Conservation (phyloP, 2,329 filamentous ascomycete genomes). For the Aspergillus neotritici region DNA sequence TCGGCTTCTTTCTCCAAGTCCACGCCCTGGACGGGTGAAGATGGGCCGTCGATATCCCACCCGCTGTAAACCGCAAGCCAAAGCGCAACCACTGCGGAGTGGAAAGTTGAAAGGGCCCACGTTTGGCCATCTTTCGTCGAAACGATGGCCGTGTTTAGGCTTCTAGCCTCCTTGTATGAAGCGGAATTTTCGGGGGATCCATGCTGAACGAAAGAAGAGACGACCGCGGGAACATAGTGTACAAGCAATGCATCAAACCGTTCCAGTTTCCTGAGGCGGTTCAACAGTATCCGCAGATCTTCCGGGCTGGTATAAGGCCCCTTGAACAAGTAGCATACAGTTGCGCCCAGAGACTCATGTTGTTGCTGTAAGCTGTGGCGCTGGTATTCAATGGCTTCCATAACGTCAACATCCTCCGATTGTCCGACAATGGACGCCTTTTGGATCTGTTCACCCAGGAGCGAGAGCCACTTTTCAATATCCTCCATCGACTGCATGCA, state of each 20-base stretch:
- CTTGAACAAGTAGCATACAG: constrained; percentile 72
- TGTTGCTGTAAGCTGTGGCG: constrained; percentile 75
- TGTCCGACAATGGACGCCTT: constrained; percentile 70
- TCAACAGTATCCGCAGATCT: constrained; percentile 70
- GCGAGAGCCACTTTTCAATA: constrained; percentile 70
- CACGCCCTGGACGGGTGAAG: constrained; percentile 54
- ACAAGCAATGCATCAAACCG: constrained; percentile 70
- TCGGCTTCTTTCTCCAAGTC: constrained; percentile 63
- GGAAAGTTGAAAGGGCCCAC: constrained; percentile 70
- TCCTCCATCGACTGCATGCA: constrained; percentile 71
- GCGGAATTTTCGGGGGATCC: constrained; percentile 69
- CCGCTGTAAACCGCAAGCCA: constrained; percentile 94
- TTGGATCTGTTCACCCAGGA: constrained; percentile 68
- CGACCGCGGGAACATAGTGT: constrained; percentile 76
- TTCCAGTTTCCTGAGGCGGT: constrained; percentile 62
- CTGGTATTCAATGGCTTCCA: constrained; percentile 76
- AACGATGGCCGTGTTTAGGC: constrained; percentile 64
- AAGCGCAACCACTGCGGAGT: constrained; percentile 71
- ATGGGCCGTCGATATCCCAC: constrained; percentile 70
- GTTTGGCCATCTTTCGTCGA: constrained; percentile 59
- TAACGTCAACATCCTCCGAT: constrained; percentile 56
- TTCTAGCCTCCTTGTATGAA: constrained; percentile 62
- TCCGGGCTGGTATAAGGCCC: constrained; percentile 62
- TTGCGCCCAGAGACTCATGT: constrained; percentile 80
- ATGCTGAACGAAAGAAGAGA: constrained; percentile 69